Evolutionary conservation across 2,329 filamentous ascomycete species (phyloP), one percentile per base, ranked within the genome.

Genomic region (Pseudogymnoascus sp.): DNA sequence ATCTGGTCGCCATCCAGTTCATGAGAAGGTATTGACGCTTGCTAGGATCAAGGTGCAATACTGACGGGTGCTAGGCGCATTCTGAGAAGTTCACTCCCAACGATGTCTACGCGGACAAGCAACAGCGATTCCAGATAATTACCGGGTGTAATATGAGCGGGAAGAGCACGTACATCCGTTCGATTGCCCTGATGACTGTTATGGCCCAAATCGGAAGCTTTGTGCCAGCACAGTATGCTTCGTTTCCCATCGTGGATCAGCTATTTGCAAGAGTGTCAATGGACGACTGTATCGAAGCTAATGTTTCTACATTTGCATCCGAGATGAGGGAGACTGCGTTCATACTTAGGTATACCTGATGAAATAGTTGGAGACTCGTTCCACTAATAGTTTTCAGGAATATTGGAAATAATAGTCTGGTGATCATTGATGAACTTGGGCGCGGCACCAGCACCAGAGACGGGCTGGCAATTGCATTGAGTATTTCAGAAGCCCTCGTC

Each of bases 131-230:
- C 70, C 93, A 97, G 68, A 89, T 97, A 66, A 88, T 99, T 66
- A 97, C 93, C 0, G 93, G 95, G 3, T 96, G 91, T 73, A 99
- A 99, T 70, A 99, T 99, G 95, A 96, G 91, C 69, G 95, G 93
- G 0, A 99, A 97, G 74, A 96, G 90, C 67, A 99, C 93, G 0
- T 97, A 97, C 71, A 96, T 97, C 66, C 86, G 91, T 60, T 88
- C 89, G 1, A 81, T 96, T 23, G 90, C 93, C 0, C 78, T 99
- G 34, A 85, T 96, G 71, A 86, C 89, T 50, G 86, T 99, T 64
- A 97, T 99, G 92, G 91, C 91, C 0, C 95, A 99, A 70, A 87
- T 97, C 61, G 93, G 93, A 2, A 90, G 86, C 69, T 97, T 96
- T 73, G 89, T 97, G 1, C 95, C 95, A 0, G 93, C 92, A 0